A percentile compares a stretch with the other conserved stretches of the same genome.
phyloP scores from a whole-genome alignment of 2,329 filamentous ascomycete genomes.

The Trichoderma simmonsii region DNA sequence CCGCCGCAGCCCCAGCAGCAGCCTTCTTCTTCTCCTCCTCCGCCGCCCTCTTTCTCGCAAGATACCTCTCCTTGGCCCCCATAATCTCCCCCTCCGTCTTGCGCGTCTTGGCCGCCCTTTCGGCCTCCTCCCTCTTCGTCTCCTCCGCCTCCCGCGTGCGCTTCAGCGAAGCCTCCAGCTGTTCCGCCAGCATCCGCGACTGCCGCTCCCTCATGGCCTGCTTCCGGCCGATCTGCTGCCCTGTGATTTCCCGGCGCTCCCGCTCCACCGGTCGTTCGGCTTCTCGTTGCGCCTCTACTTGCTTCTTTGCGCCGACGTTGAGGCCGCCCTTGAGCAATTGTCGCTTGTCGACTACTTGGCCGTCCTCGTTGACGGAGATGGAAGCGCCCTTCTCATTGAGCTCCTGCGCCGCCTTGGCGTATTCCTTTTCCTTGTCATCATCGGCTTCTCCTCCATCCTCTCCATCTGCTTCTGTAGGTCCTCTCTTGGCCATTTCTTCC shows the following conservation, averaged over 20 bases:
- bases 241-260: conserved; percentile 39
- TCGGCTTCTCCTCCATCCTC: conserved; percentile 36
- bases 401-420: conserved; percentile 63
- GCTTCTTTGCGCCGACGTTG: conserved; percentile 66
- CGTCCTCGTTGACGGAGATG: conserved; percentile 75
- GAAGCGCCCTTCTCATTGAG: conserved; percentile 60
- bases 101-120: conserved; percentile 67
- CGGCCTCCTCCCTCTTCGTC: conserved; percentile 59
- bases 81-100: conserved; percentile 76
- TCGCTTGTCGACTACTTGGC: conserved; percentile 80
- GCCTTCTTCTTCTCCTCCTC: conserved; percentile 65
- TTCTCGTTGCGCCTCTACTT: conserved; percentile 37
- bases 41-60: conserved; percentile 71
- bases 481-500: conserved; percentile 49
- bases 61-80: conserved; percentile 74
- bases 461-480: conserved; percentile 27
- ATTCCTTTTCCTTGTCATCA: conserved; percentile 53
- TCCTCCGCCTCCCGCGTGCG: conserved; percentile 66
- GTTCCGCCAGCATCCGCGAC: conserved; percentile 73
- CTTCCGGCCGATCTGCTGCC: conserved; percentile 47
- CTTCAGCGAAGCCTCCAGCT: conserved; percentile 71
- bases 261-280: conserved; percentile 27
- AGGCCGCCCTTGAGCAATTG: conserved; percentile 73
- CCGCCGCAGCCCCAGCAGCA: conserved; percentile 28
- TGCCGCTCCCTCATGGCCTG: conserved; percentile 72